Evolutionary conservation across 805 yeast species (phyloP), one percentile per base, ranked within the genome.

Genomic region (Lipomyces kockii): DNA sequence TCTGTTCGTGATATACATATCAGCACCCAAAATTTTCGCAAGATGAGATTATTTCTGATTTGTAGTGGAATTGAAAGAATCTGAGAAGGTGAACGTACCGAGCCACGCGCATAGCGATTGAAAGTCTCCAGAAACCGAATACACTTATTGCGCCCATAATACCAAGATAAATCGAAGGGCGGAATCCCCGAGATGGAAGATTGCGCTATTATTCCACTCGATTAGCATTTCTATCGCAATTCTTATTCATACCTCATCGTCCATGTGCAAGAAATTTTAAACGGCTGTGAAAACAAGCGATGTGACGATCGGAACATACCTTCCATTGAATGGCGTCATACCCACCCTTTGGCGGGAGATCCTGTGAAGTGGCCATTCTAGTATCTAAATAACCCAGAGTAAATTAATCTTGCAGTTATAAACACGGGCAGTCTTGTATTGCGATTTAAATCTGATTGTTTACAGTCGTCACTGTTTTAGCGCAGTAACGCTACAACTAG

Each of bases 281-380:
- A 14, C 14, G 17, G 14, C 3, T 37, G 39, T 2, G 39, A 37
- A 11, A 37, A 9, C 39, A 37, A 12, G 17, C 39, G 14, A 37
- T 55, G 22, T 12, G 20, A 17, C 58, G 52, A 29, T 32, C 17
- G 32, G 27, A 17, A 22, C 59, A 52, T 67, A 78, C 80, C 77
- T 89, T 89, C 97, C 97, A 91, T 81, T 91, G 97, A 68, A 91
- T 85, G 56, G 90, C 89, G 71, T 89, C 92, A 75, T 91, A 91
- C 69, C 97, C 97, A 65, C 90, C 91, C 74, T 85, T 82, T 66
- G 97, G 97, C 75, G 97, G 97, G 76, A 91, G 81, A 76, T 91
- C 97, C 83, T 91, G 97, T 51, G 79, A 67, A 29, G 68, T 35
- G 32, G 55, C 64, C 64, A 62, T 62, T 12, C n/a, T 4, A 20